A percentile compares a stretch with the other conserved stretches of the same genome.
These are phyloP conservation scores for Cyclotella choctawhatcheeana DNA, from an alignment of 108 stramenopile species.

Conservation along the genomic window DNA sequence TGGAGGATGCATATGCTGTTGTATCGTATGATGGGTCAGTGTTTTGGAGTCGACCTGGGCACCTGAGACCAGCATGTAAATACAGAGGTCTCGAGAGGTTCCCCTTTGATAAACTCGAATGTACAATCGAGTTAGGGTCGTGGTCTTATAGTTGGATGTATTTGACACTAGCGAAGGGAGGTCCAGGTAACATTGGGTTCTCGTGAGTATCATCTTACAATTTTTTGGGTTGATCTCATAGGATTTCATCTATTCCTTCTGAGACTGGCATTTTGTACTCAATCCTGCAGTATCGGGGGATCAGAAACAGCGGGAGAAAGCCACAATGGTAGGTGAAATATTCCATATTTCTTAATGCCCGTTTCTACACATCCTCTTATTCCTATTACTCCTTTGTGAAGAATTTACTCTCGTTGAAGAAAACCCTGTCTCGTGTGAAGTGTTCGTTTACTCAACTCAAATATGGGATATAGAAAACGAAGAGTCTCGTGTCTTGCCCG, in stretches of 20 bases:
- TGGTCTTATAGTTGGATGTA: conserved; percentile 47
- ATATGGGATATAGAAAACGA: too few relatives aligned
- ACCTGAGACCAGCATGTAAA: conserved; percentile 43
- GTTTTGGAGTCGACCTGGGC: conserved; percentile 51
- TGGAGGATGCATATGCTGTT: conserved; percentile 38
- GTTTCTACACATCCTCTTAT: neutral
- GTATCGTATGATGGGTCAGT: conserved; percentile 34
- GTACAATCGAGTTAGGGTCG: conserved; percentile 46
- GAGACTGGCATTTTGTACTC: too few relatives aligned
- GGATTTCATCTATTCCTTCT: too few relatives aligned
- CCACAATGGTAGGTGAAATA: neutral
- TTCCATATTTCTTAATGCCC: neutral
- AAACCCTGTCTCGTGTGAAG: conserved; percentile 4
- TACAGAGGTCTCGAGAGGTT: conserved; percentile 46
- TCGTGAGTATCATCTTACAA: too few relatives aligned
- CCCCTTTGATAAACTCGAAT: conserved; percentile 46
- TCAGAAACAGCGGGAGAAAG: conserved; percentile 24
- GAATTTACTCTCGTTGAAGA: conserved; percentile 38
- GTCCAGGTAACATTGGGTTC: conserved; percentile 23
- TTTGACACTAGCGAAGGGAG: conserved; percentile 20
- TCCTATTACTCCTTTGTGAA: neutral
- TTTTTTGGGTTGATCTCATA: too few relatives aligned
- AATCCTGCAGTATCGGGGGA: conserved; percentile 30
- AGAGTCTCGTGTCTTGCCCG: conserved; percentile 20
- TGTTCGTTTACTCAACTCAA: too few relatives aligned